phyloP scores from a whole-genome alignment of 2,329 filamentous ascomycete genomes.

The Cladobotryum protrusum region DNA sequence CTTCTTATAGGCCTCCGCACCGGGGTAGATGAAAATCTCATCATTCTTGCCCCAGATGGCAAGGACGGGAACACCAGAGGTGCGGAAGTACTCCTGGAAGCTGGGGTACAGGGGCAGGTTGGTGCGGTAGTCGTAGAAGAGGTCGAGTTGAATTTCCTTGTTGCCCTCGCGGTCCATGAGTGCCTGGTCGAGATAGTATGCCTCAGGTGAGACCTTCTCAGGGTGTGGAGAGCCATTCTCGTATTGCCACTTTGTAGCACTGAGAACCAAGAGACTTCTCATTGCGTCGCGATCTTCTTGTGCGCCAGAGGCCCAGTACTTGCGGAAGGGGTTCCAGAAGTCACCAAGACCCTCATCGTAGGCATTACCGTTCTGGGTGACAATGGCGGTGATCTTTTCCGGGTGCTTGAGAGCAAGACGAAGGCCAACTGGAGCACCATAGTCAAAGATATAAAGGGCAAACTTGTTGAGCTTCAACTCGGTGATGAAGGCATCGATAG shows the following conservation, averaged over 20 bases:
- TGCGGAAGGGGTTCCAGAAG: slow-evolving; percentile 44
- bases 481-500: slow-evolving; percentile 43
- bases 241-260: slow-evolving; percentile 40
- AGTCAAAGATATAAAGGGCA: slow-evolving; percentile 57
- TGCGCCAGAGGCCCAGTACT: slow-evolving; percentile 37
- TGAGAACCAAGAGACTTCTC: slow-evolving; percentile 26
- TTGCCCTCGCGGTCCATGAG: slow-evolving; percentile 39
- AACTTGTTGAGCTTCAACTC: slow-evolving; percentile 41
- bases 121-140: slow-evolving; percentile 51
- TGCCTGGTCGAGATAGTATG: slow-evolving; percentile 45
- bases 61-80: slow-evolving; percentile 45
- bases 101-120: slow-evolving; percentile 48
- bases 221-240: slow-evolving; percentile 31
- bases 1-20: slow-evolving; percentile 47
- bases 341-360: slow-evolving; percentile 49
- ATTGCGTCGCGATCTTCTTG: slow-evolving; percentile 32
- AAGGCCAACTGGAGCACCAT: slow-evolving; percentile 51
- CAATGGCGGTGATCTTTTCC: slow-evolving; percentile 43
- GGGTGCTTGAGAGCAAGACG: slow-evolving; percentile 46
- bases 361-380: slow-evolving; percentile 57
- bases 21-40: slow-evolving; percentile 41
- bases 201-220: slow-evolving; percentile 34
- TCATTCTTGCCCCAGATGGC: slow-evolving; percentile 56
- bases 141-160: slow-evolving; percentile 47
- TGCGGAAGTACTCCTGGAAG: slow-evolving; percentile 50